A percentile compares a stretch with the other conserved stretches of the same genome.
Conservation (phyloP, 805 yeast species). For the Zygotorulaspora danielsina region DNA sequence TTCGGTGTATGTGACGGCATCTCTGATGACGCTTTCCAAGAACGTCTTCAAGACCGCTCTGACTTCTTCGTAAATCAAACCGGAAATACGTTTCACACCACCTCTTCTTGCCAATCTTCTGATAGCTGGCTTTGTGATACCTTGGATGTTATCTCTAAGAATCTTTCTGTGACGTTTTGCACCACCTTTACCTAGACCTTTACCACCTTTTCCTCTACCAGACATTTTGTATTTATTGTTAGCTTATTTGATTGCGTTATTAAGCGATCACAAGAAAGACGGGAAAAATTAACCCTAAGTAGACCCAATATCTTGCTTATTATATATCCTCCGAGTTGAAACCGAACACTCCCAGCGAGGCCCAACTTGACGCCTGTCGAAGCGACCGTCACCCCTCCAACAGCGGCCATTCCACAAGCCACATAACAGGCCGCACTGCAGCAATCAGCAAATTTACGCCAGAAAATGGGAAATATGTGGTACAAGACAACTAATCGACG, state of each 20-base stretch:
- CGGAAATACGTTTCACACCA: slow-evolving; percentile 99
- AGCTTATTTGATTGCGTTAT: slow-evolving; percentile 6
- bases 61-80: slow-evolving; percentile 97
- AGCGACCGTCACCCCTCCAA: too few relatives aligned
- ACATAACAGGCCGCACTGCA: not conserved
- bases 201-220: slow-evolving; percentile 99
- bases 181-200: slow-evolving; percentile 99
- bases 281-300: not conserved
- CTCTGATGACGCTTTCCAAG: slow-evolving; percentile 96
- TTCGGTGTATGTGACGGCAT: slow-evolving; percentile 98
- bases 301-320: not conserved
- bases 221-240: slow-evolving; percentile 55
- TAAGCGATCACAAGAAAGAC: not conserved
- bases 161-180: slow-evolving; percentile 99
- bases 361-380: too few relatives aligned
- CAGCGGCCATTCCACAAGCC: not conserved
- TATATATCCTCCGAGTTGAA: not conserved
- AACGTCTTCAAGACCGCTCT: slow-evolving; percentile 94
- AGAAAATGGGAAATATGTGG: not conserved
- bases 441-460: not conserved
- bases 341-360: too few relatives aligned
- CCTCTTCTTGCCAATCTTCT: slow-evolving; percentile 99
- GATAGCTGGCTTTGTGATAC: slow-evolving; percentile 99
- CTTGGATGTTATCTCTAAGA: slow-evolving; percentile 98
- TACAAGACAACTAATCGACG: not conserved